Evolutionary conservation across 441 rosid genomes (phyloP), one percentile per base, ranked within the genome.

Genomic region (Euphorbia schlechtendalii): DNA sequence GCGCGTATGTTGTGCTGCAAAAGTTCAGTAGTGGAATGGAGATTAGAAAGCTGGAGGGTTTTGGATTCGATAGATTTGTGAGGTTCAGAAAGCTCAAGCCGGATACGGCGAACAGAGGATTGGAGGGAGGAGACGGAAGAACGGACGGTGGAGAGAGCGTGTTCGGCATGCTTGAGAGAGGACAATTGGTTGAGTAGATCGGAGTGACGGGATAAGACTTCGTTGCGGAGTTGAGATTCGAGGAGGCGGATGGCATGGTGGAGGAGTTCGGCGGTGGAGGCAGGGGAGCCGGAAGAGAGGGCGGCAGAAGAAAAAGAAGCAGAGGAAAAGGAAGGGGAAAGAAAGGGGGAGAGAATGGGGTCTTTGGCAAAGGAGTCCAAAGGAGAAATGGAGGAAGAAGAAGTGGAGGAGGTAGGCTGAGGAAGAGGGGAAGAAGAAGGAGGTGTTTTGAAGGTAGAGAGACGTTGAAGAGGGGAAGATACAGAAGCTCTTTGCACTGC

Each of bases 211-310:
- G 98, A 87, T 48, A 94, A 83, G 64, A 89, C 99, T 59, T 90
- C 94, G 27, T 84, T 65, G 59, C 98, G 98, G 69, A 91, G 92
- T 75, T 94, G 96, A 5, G 92, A 72, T 52, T 94, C 98, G 62
- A 94, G 96, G 68, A 87, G 92, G 56, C 87, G 94, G 61, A 91
- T 94, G 58, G 96, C 93, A 51, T 86, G 85, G 85, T 87, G 96
- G 67, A 94, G 98, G 63, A 83, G 92, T 69, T 91, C 98, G 75
- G 92, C 96, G 43, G 96, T 94, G 71, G 96, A 94, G 71, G 99
- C 99, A 0, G 96, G 99, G 62, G 98, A 91, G 59, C 98, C 96
- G 55, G 96, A 89, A 55, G 98, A 87, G 65, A 94, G 94, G 17
- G 98, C 96, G 22, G 98, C 88, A 32, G 96, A 84, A 70, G 96